phyloP scores from a whole-genome alignment of 1,284 basidiomycete genomes.

The Austroboletus rostrupii region DNA sequence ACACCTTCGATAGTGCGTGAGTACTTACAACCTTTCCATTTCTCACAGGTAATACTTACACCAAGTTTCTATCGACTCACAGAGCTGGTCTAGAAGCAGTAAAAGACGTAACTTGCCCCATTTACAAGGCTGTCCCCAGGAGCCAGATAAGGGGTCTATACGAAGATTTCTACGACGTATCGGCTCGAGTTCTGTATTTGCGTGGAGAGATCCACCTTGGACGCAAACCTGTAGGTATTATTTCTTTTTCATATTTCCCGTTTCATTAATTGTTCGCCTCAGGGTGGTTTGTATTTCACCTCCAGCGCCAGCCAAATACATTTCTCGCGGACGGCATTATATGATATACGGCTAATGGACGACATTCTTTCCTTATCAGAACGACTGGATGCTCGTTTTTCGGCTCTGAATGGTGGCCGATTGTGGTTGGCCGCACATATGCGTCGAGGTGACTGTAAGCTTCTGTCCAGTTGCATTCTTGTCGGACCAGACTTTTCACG shows the following conservation, averaged over 20 bases:
- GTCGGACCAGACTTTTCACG: conserved; percentile 1
- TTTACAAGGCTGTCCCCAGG: conserved; percentile 33
- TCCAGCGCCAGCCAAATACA: conserved; percentile 27
- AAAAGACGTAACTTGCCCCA: conserved; percentile 38
- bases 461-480: not conserved
- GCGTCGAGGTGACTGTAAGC: conserved; percentile 44
- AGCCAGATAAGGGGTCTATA: conserved; percentile 34
- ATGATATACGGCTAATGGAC: conserved; percentile 31
- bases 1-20: conserved; percentile 37
- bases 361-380: conserved; percentile 33
- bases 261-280: not conserved
- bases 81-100: conserved; percentile 38
- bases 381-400: conserved; percentile 34
- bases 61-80: not conserved
- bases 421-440: conserved; percentile 47
- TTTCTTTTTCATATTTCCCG: not conserved
- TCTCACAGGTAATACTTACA: too few relatives aligned
- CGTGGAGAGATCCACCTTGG: conserved; percentile 38
- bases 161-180: conserved; percentile 36
- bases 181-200: conserved; percentile 36
- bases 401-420: conserved; percentile 31
- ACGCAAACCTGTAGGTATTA: conserved; percentile 39
- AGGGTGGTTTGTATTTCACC: conserved; percentile 41
- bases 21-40: conserved; percentile 10
- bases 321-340: conserved; percentile 37